Evolutionary conservation across 2,329 filamentous ascomycete genomes (phyloP).

Genomic region (Monosporascus sp.): DNA sequence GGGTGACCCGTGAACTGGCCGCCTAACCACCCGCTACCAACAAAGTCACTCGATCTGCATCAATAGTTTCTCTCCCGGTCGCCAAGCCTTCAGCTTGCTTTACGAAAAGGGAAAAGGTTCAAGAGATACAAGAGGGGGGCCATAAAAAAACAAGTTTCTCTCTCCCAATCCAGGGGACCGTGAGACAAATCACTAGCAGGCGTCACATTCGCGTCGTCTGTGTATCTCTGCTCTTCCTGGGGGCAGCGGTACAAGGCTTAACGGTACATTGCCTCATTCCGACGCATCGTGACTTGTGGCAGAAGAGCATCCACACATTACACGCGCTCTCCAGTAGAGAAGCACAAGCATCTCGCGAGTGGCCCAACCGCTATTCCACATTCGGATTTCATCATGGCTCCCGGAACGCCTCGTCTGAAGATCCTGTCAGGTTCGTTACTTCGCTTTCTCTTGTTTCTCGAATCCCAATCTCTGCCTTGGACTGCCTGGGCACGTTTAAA

Average conservation of each 20-base stretch:
- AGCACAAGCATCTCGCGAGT: conserved; percentile 15
- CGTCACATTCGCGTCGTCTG: conserved; percentile 21
- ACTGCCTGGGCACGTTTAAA: neutral
- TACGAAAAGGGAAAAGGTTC: conserved; percentile 16
- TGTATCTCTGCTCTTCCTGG: conserved; percentile 15
- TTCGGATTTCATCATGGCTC: conserved; percentile 48
- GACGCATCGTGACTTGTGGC: conserved; percentile 17
- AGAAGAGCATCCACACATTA: conserved; percentile 14
- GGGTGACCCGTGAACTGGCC: conserved; percentile 11
- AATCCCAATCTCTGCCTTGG: neutral
- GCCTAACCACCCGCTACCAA: conserved; percentile 10
- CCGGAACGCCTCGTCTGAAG: conserved; percentile 54
- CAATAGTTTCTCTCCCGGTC: conserved; percentile 16
- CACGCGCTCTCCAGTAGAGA: conserved; percentile 12
- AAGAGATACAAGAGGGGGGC: conserved; percentile 3
- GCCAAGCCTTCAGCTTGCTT: conserved; percentile 13
- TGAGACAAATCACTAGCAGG: conserved; percentile 18
- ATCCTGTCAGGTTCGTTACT: conserved; percentile 53
- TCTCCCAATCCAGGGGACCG: conserved; percentile 12
- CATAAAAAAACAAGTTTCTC: conserved; percentile 15
- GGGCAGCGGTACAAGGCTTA: conserved; percentile 19
- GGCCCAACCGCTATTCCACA: conserved; percentile 26
- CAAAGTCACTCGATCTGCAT: conserved; percentile 20
- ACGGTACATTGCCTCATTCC: conserved; percentile 17
- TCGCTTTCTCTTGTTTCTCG: neutral